phyloP scores from a whole-genome alignment of 352 stramenopile species.

The Phytophthora crassamura region DNA sequence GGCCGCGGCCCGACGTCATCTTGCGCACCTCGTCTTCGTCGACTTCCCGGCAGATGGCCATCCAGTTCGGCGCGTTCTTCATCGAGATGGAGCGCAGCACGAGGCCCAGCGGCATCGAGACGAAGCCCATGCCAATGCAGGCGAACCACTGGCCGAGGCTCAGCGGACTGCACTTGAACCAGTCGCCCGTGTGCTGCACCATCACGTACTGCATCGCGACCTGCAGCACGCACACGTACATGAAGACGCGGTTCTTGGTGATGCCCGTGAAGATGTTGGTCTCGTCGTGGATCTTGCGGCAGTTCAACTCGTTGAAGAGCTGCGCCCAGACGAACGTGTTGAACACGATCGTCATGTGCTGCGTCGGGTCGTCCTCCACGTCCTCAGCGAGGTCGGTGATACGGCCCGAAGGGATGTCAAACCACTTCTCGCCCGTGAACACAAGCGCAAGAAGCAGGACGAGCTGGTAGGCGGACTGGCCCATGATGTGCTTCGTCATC shows the following conservation, averaged over 20 bases:
- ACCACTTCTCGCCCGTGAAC: conserved; percentile 68
- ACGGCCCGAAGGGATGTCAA: conserved; percentile 46
- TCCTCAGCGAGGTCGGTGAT: conserved; percentile 52
- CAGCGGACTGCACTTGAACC: conserved; percentile 60
- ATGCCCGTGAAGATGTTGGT: conserved; percentile 95
- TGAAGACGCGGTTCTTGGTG: conserved; percentile 91
- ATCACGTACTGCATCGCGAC: conserved; percentile 93
- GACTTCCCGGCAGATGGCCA: conserved; percentile 56
- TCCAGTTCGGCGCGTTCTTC: conserved; percentile 64
- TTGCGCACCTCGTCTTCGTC: conserved; percentile 41
- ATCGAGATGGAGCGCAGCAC: conserved; percentile 59
- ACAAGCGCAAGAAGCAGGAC: conserved; percentile 81
- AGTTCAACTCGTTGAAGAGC: conserved; percentile 86
- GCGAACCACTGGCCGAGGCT: conserved; percentile 52
- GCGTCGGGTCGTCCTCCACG: conserved; percentile 56
- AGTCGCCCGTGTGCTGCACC: conserved; percentile 90
- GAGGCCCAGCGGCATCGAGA: conserved; percentile 56
- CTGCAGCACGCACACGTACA: conserved; percentile 90
- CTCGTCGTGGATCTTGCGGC: conserved; percentile 90
- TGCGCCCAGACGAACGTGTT: conserved; percentile 97
- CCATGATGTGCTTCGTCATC: conserved; percentile 95
- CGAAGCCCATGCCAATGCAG: conserved; percentile 59
- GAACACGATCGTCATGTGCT: conserved; percentile 96
- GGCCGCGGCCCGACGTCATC: conserved; percentile 36
- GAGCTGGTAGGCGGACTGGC: conserved; percentile 92